Base-by-base conservation (phyloP, 2,329 filamentous ascomycete genomes). In the Aspergillus novoparasiticus region DNA sequence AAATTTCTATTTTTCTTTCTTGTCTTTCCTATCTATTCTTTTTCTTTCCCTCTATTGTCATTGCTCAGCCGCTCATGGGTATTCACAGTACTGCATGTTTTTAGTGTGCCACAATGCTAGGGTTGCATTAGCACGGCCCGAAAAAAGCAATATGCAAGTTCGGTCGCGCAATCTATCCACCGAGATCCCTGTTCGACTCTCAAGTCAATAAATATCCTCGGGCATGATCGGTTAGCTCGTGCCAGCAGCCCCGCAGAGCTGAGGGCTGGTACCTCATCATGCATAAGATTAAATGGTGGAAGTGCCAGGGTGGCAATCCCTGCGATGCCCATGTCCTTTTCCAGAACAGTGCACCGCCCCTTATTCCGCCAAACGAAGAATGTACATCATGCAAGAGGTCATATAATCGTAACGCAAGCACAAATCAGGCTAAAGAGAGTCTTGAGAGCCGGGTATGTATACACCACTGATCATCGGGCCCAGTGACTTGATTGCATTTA, bases 141-240 rank as follows among this genome's bases (percentile, higher is more conserved):
- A 56, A 41, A 50, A 45, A 45, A 60, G 39, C 41, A 60, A 56
- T 56, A 39, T 50, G 39, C 51, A 26, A 45, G 28, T 21, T 39
- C 39, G 28, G 32, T n/a, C 41, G 51, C 51, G 26, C 45, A 53
- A 56, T 46, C 21, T 60, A 56, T 39, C 59, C 46, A 60, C 56
- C 41, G 36, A 45, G n/a, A 30, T 30, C 53, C 30, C 16, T 32
- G 26, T 19, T 41, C 43, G 58, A 48, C 19, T n/a, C 8, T 9
- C 36, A 9, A 19, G 39, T n/a, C 19, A 19, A 21, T 45, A 16
- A 43, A 14, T 19, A 23, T 56, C 12, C 16, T 12, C 30, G 12
- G 28, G 6, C 39, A 56, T 26, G 50, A 28, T 48, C 32, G 51
- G 21, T 36, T 46, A 46, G 59, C 41, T 48, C 51, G 51, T 55